Conservation (phyloP, 2,329 filamentous ascomycete species). For the Fusarium sarcochroum region DNA sequence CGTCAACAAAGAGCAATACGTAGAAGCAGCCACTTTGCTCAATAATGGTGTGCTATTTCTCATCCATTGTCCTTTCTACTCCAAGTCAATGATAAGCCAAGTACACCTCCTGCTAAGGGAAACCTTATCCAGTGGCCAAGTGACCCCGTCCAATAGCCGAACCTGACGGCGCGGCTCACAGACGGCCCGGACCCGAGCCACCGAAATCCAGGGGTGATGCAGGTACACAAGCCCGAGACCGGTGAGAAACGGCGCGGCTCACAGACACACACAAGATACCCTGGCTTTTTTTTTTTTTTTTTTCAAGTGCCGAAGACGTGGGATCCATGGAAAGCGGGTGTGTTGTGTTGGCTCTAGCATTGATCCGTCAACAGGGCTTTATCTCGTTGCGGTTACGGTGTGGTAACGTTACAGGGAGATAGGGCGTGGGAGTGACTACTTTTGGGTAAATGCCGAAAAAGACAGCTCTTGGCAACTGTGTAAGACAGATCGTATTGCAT, state of each 20-base stretch:
- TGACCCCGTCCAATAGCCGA: conserved; percentile 9
- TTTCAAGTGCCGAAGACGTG: not conserved
- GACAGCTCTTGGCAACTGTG: not conserved
- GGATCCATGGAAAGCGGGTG: conserved; percentile 12
- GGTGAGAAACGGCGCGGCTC: conserved; percentile 6
- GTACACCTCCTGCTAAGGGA: too few relatives aligned
- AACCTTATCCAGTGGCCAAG: not conserved
- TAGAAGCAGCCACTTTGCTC: too few relatives aligned
- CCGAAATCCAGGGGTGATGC: not conserved
- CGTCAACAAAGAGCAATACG: too few relatives aligned
- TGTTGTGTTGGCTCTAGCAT: not conserved
- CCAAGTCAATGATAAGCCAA: too few relatives aligned
- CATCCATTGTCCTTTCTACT: too few relatives aligned
- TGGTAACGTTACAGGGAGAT: conserved; percentile 12
- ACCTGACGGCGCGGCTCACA: conserved; percentile 17
- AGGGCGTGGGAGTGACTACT: conserved; percentile 5
- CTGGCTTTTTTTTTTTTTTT: not conserved
- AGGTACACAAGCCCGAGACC: conserved; percentile 7
- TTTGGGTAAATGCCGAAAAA: not conserved
- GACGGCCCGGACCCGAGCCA: conserved; percentile 16
- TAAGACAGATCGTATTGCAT: too few relatives aligned
- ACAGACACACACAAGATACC: conserved; percentile 3
- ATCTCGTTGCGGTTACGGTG: conserved; percentile 24
- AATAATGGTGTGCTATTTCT: too few relatives aligned
- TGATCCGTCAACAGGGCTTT: not conserved